Base-by-base conservation (phyloP, 805 yeast genomes). In the Candida dendrica region DNA sequence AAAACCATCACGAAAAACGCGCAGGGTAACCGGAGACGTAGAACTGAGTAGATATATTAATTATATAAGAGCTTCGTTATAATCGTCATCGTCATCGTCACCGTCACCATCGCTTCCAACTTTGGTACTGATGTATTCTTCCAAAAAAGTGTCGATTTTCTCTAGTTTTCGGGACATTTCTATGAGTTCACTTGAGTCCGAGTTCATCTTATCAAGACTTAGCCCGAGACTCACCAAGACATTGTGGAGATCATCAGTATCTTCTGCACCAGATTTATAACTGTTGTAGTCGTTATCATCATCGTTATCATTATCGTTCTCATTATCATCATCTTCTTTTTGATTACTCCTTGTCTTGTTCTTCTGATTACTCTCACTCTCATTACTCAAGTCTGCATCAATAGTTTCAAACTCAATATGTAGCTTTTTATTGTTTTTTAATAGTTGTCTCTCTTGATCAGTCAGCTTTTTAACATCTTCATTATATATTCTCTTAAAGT, bases 381-480 rank as follows among this genome's bases (percentile, higher is more conserved):
- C 8, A 6, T 22, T 22, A 6, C 8, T 22, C 8, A 22, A 22
- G 8, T 22, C 24, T 6, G 24, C 8, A 22, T 22, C 24, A 8
- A 27, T 27, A 27, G 30, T 27, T 17, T 32, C 34, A 13, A 32
- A 16, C 11, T 16, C 19, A 15, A 16, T 15, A 13, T 32, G 15
- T 9, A 15, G 6, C 15, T 32, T 32, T 11, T 13, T 32, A 6
- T 15, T 15, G 16, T 32, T 32, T 15, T n/a, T 32, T 9, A 34
- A 9, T 11, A 34, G n/a, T 34, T 34, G 15, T 18, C 29, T 13
- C 16, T 34, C 37, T 34, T 34, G 16, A 8, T 20, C 27, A 18
- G n/a, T 34, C 18, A 46, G 29, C 16, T 44, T 47, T 30, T 34
- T 39, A 6, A 47, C 24, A 26, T 48, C 53, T 6, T 45, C 45